Conservation (phyloP, 768 basidiomycete species). For the Ramaria sp. region DNA sequence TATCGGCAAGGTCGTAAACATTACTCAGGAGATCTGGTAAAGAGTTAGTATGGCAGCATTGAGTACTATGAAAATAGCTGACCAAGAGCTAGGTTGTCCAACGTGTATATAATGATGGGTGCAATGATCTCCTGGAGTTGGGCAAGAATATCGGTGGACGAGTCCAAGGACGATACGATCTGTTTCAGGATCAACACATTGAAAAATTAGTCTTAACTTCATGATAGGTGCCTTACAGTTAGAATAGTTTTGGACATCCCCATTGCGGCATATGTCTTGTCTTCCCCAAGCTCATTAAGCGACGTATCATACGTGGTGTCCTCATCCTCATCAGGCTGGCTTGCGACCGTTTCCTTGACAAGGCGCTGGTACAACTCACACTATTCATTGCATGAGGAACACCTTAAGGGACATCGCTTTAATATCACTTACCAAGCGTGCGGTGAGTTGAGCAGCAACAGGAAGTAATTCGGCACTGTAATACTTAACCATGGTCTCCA, state of each 20-base stretch:
- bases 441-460: conserved; percentile 71
- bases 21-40: conserved; percentile 72
- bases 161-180: conserved; percentile 68
- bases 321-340: conserved; percentile 32
- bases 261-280: conserved; percentile 84
- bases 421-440: conserved; percentile 49
- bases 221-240: conserved; percentile 39
- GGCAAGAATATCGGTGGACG: conserved; percentile 58
- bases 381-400: conserved; percentile 24
- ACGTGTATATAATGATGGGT: conserved; percentile 64
- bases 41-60: background rate
- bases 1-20: conserved; percentile 79
- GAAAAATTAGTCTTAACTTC: background rate
- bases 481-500: conserved; percentile 79
- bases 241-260: conserved; percentile 77
- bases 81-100: conserved; percentile 74
- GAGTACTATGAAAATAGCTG: conserved; percentile 15
- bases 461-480: conserved; percentile 80
- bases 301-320: conserved; percentile 42
- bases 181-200: conserved; percentile 20
- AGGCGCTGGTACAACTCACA: conserved; percentile 78
- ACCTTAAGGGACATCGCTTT: background rate
- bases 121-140: conserved; percentile 77
- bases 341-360: conserved; percentile 48
- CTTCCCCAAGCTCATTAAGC: conserved; percentile 50